Base-by-base conservation (phyloP, 805 yeast species). In the Jamesozyma jinghongensis region DNA sequence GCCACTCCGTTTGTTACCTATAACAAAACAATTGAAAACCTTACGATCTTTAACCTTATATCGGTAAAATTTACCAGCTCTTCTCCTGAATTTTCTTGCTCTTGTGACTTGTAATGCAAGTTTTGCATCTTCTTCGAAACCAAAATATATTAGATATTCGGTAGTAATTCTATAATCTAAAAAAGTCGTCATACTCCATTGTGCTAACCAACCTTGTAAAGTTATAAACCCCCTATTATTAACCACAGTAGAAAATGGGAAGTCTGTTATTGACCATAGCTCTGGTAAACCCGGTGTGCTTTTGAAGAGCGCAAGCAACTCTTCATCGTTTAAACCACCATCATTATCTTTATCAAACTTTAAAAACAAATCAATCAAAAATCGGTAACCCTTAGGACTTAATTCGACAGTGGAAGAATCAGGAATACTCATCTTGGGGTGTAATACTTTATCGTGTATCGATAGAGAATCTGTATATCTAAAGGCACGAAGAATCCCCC, bases 181-280 rank as follows among this genome's bases (percentile, higher is more conserved):
- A 50, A 77, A 87, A 0, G 97, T 90, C 0, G 96, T 86, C 84
- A 92, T 83, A 51, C 90, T 81, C 99, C 99, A 92, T 54, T 90
- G 97, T 0, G 98, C 98, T 30, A 92, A 65, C 99, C 99, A 92
- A 3, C 99, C 98, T 64, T 94, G 98, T 20, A 92, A 62, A 0
- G 97, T 86, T 3, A 92, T 87, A 56, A 78, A 74, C 0, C 95
- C 97, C 47, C 79, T 80, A 48, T 87, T 96, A 56, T 87, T 88
- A 40, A 94, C 75, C 1, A 90, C 95, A 10, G 94, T 85, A 1
- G 94, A 77, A 19, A 73, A 68, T 0, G 99, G 99, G 55, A 92
- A 92, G 48, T 79, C 79, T 0, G 85, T 73, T 12, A 84, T 87
- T 29, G 71, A 69, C 99, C 99, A 92, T 6, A 83, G 67, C 42